These are phyloP conservation scores for Leishmania braziliensis DNA, from an alignment of 208 protist species.

Conservation along the genomic window DNA sequence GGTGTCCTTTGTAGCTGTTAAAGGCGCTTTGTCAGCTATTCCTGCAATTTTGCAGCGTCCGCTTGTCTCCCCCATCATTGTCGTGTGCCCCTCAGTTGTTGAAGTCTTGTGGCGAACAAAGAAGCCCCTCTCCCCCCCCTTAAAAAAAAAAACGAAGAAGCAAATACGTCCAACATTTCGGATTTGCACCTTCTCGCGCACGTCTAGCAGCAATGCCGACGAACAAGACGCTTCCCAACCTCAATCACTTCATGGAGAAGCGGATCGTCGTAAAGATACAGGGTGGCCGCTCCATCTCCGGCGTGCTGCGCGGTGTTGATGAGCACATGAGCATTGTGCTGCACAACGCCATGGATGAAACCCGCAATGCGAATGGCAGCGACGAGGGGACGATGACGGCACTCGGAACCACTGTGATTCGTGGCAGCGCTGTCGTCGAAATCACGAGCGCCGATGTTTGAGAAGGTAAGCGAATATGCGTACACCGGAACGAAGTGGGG, in stretches of 20 bases:
- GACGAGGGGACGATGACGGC: slow-evolving; percentile 65
- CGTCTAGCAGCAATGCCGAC: slow-evolving; percentile 10
- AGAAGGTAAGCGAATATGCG: neutral
- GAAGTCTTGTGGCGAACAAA: neutral
- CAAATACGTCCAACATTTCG: neutral
- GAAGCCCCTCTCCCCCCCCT: neutral
- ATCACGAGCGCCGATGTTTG: slow-evolving; percentile 85
- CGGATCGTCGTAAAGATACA: slow-evolving; percentile 94
- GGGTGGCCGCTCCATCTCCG: slow-evolving; percentile 94
- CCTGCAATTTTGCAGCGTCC: neutral
- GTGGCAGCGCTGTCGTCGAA: slow-evolving; percentile 90
- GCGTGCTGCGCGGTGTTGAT: slow-evolving; percentile 96
- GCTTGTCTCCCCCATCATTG: neutral
- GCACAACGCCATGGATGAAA: slow-evolving; percentile 96
- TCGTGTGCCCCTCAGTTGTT: neutral
- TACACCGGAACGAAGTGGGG: neutral
- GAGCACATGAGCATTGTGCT: slow-evolving; percentile 98
- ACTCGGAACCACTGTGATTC: slow-evolving; percentile 91
- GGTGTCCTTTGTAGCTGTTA: neutral
- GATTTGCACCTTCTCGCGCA: neutral
- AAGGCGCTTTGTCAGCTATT: neutral
- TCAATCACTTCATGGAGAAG: slow-evolving; percentile 96
- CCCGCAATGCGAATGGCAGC: slow-evolving; percentile 20
- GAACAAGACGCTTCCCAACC: slow-evolving; percentile 77
- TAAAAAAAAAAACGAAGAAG: neutral